phyloP scores from a whole-genome alignment of 2,329 filamentous ascomycete genomes.

The Triangularia verruculosa region DNA sequence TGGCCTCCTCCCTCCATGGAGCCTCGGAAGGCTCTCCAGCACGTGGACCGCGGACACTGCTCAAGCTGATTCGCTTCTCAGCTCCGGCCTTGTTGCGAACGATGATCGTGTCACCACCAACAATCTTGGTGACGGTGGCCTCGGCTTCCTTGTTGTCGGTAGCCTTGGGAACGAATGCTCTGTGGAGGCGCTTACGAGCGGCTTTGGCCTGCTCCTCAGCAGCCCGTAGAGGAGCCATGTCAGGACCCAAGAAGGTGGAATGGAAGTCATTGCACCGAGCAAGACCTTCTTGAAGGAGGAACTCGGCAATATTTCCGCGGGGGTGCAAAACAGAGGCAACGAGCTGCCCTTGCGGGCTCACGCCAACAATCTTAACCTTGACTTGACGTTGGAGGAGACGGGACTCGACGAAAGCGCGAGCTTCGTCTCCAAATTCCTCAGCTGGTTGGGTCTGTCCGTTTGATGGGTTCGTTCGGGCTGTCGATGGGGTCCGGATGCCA shows the following conservation, averaged over 20 bases:
- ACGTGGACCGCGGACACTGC: slow-evolving; percentile 92
- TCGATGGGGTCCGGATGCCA: slow-evolving; percentile 85
- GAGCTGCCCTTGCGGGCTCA: slow-evolving; percentile 88
- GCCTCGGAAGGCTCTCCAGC: slow-evolving; percentile 80
- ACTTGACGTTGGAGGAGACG: slow-evolving; percentile 84
- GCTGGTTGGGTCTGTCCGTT: slow-evolving; percentile 79
- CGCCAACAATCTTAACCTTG: slow-evolving; percentile 76
- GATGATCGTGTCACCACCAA: slow-evolving; percentile 85
- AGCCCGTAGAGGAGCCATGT: slow-evolving; percentile 81
- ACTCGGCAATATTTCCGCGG: slow-evolving; percentile 87
- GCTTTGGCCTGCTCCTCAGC: slow-evolving; percentile 84
- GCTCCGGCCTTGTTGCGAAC: slow-evolving; percentile 78
- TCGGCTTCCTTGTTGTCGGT: slow-evolving; percentile 65
- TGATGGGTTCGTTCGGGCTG: slow-evolving; percentile 74
- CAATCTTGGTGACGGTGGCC: slow-evolving; percentile 78
- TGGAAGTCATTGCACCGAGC: slow-evolving; percentile 95
- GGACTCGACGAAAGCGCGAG: slow-evolving; percentile 80
- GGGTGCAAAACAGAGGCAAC: slow-evolving; percentile 85
- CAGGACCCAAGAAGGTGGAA: slow-evolving; percentile 82
- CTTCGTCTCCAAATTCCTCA: slow-evolving; percentile 87
- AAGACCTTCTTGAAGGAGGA: slow-evolving; percentile 82
- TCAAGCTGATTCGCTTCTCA: slow-evolving; percentile 89
- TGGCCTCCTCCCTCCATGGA: slow-evolving; percentile 87
- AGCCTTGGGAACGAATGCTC: slow-evolving; percentile 71
- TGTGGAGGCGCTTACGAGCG: slow-evolving; percentile 74